phyloP scores from a whole-genome alignment of 208 protist genomes.

The Leishmania braziliensis region DNA sequence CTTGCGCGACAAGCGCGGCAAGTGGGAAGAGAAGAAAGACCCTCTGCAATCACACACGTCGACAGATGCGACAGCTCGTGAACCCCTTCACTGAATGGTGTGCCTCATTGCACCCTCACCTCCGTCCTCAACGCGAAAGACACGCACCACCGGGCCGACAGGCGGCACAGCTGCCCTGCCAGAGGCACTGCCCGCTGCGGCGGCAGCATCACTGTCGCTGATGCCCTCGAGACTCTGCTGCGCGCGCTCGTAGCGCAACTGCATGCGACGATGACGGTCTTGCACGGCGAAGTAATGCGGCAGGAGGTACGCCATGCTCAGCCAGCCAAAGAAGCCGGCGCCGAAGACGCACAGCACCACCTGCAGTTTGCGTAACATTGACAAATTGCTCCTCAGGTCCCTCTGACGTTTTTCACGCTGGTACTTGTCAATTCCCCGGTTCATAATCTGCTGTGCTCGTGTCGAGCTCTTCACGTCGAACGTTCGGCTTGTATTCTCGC shows the following conservation, averaged over 20 bases:
- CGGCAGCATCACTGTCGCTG: not conserved
- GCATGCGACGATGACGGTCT: conserved; percentile 55
- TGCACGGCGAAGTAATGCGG: conserved; percentile 77
- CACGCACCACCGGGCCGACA: conserved; percentile 20
- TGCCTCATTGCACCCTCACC: conserved; percentile 2
- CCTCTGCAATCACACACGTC: not conserved
- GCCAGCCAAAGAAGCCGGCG: conserved; percentile 46
- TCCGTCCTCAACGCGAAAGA: conserved; percentile 22
- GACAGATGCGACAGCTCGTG: not conserved
- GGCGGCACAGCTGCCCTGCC: not conserved
- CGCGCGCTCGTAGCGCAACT: conserved; percentile 67
- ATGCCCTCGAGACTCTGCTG: conserved; percentile 31
- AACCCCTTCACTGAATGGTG: conserved; percentile 14
- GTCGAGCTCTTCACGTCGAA: conserved; percentile 87
- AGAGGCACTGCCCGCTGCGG: not conserved
- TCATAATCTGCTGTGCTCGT: conserved; percentile 87
- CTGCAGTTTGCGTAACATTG: conserved; percentile 52
- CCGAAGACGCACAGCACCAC: conserved; percentile 42
- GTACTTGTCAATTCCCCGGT: conserved; percentile 54
- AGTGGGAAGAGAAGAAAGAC: not conserved
- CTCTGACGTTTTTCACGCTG: conserved; percentile 69
- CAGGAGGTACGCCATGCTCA: conserved; percentile 57
- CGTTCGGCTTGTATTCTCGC: conserved; percentile 32
- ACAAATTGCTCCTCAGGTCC: conserved; percentile 59
- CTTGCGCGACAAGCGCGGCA: not conserved